phyloP scores from a whole-genome alignment of 1,284 basidiomycete species.

The Anthracocystis setariae region DNA sequence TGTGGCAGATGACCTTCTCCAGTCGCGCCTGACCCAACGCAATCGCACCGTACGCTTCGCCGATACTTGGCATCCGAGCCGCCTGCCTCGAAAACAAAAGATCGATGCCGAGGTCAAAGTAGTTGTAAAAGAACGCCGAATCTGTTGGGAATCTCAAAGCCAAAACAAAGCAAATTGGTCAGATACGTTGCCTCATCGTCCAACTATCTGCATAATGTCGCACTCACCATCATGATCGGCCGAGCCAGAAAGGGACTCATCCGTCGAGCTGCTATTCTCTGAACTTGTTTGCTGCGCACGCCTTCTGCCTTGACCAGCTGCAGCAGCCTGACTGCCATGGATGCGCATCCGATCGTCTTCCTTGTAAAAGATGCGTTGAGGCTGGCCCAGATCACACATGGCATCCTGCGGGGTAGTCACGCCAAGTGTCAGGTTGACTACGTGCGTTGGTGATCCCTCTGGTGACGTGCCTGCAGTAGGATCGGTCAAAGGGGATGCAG shows the following conservation, averaged over 20 bases:
- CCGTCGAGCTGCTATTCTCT: conserved; percentile 15
- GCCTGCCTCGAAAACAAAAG: conserved; percentile 38
- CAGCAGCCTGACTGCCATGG: conserved; percentile 13
- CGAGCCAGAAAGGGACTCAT: conserved; percentile 11
- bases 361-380: conserved; percentile 50
- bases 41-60: conserved; percentile 20
- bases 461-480: conserved; percentile 2
- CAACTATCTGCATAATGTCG: too few relatives aligned
- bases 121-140: conserved; percentile 53
- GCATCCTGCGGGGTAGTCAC: conserved; percentile 48
- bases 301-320: conserved; percentile 3
- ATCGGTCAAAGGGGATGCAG: conserved; percentile 12
- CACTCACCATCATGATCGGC: conserved; percentile 17
- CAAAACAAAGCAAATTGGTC: not conserved
- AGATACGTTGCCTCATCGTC: too few relatives aligned
- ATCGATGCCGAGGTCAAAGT: conserved; percentile 54
- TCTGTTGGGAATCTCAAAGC: conserved; percentile 4
- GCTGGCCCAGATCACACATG: conserved; percentile 37
- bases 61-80: conserved; percentile 19
- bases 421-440: conserved; percentile 36
- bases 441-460: not conserved
- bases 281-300: conserved; percentile 6
- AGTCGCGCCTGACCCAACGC: conserved; percentile 31
- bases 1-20: conserved; percentile 52
- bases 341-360: conserved; percentile 51